Base-by-base conservation (phyloP, 257 asterid genomes). In the Echites panduratus region DNA sequence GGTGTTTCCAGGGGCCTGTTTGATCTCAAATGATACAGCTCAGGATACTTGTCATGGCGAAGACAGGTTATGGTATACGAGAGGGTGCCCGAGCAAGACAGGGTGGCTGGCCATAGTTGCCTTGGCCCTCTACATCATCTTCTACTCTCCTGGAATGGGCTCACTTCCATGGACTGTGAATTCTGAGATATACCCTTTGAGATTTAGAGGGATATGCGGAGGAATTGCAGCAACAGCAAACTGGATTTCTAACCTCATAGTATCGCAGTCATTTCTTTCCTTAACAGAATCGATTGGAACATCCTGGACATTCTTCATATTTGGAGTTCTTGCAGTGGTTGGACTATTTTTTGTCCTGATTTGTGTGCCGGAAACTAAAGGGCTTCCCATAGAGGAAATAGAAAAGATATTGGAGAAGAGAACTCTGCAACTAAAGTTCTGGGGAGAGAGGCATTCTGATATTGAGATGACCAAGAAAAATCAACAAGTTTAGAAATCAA, bases 121-220 rank as follows among this genome's bases (percentile, higher is more conserved):
- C 17, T 75, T 78, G 14, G 81, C 77, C 0, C 70, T 85, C 2
- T 82, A 80, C 70, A 85, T 82, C 62, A 43, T 85, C 8, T 82
- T 70, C 77, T 85, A 77, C 74, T 82, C 87, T 22, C 87, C 82
- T 4, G 87, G 87, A 68, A 85, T 82, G 84, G 89, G 89, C 0
- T 78, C 89, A 68, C 77, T 85, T 52, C 87, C 89, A 5, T 85
- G 87, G 89, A 85, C 77, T 48, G 87, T 85, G 22, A 85, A 85
- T 43, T 85, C 87, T 2, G 84, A 82, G 66, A 85, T 85, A 62
- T 85, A 84, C 49, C 86, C 89, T 70, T 66, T 82, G 11, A 72
- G 85, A 58, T 80, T 43, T 19, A 74, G 84, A 38, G 85, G 89
- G 27, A 41, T 82, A 53, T 82, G 85, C 32, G 87, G 85, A 56